Conservation (phyloP, 2,329 filamentous ascomycete genomes). For the Talaromyces sp. region DNA sequence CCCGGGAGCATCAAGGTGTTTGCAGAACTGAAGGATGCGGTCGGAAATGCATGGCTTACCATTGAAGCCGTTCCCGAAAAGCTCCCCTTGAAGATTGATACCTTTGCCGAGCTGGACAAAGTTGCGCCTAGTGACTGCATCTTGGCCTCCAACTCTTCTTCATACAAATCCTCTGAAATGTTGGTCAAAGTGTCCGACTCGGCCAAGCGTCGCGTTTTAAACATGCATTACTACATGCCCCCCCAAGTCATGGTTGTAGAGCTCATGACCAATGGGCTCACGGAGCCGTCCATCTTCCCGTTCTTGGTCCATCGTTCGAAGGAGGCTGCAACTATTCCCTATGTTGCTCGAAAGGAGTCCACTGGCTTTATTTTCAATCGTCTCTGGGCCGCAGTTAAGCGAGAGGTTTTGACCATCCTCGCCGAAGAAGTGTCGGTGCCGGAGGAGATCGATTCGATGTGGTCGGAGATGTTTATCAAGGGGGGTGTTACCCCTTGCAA, state of each 20-base stretch:
- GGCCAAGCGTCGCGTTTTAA: slow-evolving; percentile 39
- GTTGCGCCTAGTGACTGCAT: slow-evolving; percentile 43
- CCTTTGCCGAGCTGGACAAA: slow-evolving; percentile 30
- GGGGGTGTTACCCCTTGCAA: slow-evolving; percentile 27
- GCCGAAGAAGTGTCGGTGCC: slow-evolving; percentile 47
- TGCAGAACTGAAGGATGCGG: background rate
- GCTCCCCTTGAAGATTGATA: background rate
- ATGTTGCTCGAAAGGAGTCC: slow-evolving; percentile 44
- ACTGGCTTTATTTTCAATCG: slow-evolving; percentile 53
- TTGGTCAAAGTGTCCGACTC: slow-evolving; percentile 36
- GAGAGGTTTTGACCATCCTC: slow-evolving; percentile 47
- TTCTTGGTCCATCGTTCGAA: slow-evolving; percentile 40
- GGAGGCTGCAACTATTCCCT: slow-evolving; percentile 40
- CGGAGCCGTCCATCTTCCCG: slow-evolving; percentile 38
- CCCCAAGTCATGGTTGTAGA: slow-evolving; percentile 44
- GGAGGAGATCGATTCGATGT: slow-evolving; percentile 47
- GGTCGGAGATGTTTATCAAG: slow-evolving; percentile 37
- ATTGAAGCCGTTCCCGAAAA: slow-evolving; percentile 2
- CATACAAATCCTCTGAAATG: slow-evolving; percentile 49
- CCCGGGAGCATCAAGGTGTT: background rate
- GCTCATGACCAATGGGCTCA: slow-evolving; percentile 50
- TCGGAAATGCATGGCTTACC: background rate
- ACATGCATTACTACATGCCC: slow-evolving; percentile 52
- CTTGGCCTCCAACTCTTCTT: slow-evolving; percentile 49
- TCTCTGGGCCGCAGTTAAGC: slow-evolving; percentile 54